Percentiles rank a stretch among this genome's conserved stretches.
Evolutionary conservation across 768 basidiomycete species (phyloP).

Genomic region (Neoboletus subvelutipes): DNA sequence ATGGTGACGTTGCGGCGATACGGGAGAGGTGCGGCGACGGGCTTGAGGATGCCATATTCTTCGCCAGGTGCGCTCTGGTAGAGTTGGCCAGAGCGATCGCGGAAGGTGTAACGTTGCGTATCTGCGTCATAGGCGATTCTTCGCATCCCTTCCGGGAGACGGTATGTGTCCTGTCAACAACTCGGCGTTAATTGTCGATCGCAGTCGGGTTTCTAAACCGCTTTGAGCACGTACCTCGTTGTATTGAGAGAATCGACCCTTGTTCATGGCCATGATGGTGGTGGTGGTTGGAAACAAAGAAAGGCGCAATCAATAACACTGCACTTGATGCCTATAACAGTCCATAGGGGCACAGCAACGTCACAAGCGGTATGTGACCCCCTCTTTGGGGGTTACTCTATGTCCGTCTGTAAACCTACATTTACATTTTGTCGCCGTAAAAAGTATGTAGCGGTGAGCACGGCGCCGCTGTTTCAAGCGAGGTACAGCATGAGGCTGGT

Average conservation of each 20-base stretch:
- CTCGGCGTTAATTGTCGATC: constrained; percentile 1
- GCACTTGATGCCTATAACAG: neutral
- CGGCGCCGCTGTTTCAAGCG: neutral
- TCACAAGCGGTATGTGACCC: neutral
- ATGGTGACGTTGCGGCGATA: constrained; percentile 29
- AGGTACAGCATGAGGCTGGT: neutral
- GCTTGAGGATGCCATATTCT: constrained; percentile 44
- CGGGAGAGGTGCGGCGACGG: constrained; percentile 27
- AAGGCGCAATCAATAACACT: neutral
- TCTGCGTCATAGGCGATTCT: constrained; percentile 57
- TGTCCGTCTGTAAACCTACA: neutral
- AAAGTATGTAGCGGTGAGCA: too few species aligned
- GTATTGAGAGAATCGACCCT: constrained; percentile 22
- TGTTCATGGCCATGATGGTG: constrained; percentile 1
- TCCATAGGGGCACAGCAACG: constrained; percentile 6
- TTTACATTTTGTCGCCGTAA: neutral
- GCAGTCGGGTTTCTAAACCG: neutral
- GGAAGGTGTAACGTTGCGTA: constrained; percentile 48
- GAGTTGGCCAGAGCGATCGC: constrained; percentile 42
- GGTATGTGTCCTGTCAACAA: constrained; percentile 33
- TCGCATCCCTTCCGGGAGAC: constrained; percentile 43
- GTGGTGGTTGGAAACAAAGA: constrained; percentile 9
- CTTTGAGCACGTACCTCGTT: constrained; percentile 21
- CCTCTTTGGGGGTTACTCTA: neutral
- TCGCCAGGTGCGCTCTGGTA: constrained; percentile 47